Base-by-base conservation (phyloP, 179 eudicot species). In the Silene noctiflora region DNA sequence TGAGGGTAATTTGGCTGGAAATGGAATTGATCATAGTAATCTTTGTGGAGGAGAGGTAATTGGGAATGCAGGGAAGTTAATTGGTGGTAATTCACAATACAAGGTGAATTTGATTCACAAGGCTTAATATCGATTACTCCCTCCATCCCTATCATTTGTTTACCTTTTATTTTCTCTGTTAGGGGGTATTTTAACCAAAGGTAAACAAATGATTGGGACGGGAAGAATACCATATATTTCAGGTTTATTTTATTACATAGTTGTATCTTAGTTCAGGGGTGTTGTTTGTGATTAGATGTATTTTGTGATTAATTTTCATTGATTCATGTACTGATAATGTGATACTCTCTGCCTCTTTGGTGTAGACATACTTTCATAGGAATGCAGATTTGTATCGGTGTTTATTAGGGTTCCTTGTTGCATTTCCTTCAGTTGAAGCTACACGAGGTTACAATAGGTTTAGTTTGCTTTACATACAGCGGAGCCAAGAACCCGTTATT, bases 51-150 rank as follows among this genome's bases (percentile, higher is more conserved):
- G 74, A 16, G 71, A 68, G 53, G 25, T 68, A 27, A 80, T 53
- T 62, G 80, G 76, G 67, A 74, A 69, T 81, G 74, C 46, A 11
- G 55, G 21, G 46, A 86, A 65, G 31, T 46, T 22, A 56, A 60
- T 76, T 25, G 44, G 69, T 60, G 77, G 72, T 25, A 67, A 60
- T 75, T 81, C 82, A 25, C 87, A 81, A 60, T 74, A 78, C 56
- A 86, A 77, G 86, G 91, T 86, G 77, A 19, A 22, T 59, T 42
- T 72, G 27, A 19, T 69, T 39, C 22, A 12, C 27, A 0, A 8
- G 17, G 55, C 24, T 10, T 67, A 22, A 67, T 66, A 6, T 9
- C 8, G 25, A 17, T 67, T 67, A 19, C 46, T 39, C 11, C 11
- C 46, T 39, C 46, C 46, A 11, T 39, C 1, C 46, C 46, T 6